Percentiles rank a stretch among this genome's conserved stretches.
phyloP scores from a whole-genome alignment of 108 stramenopile genomes.

The Cylindrotheca closterium region DNA sequence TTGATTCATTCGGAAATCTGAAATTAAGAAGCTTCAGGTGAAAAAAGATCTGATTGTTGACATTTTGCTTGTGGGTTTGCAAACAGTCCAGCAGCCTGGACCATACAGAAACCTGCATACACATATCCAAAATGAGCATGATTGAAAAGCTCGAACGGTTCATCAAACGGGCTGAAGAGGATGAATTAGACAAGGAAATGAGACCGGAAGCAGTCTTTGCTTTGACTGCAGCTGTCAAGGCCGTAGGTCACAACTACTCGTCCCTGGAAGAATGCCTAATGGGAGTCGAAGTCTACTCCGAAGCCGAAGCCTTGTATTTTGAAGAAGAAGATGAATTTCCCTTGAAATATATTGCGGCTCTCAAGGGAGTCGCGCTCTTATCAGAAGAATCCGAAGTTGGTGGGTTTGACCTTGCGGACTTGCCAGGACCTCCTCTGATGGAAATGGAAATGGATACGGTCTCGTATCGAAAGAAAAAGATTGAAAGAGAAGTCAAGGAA shows the following conservation, averaged over 20 bases:
- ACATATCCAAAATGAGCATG: neutral
- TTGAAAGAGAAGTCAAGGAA: constrained; percentile 1
- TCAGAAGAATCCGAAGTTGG: neutral
- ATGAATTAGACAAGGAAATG: neutral
- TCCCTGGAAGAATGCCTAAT: neutral
- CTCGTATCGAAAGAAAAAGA: neutral
- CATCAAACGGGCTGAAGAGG: neutral
- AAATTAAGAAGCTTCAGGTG: too few species aligned
- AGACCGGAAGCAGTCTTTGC: neutral
- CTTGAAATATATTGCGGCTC: neutral
- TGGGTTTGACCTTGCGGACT: neutral
- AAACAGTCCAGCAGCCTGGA: too few species aligned
- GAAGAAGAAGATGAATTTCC: neutral
- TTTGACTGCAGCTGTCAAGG: neutral
- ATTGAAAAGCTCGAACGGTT: neutral
- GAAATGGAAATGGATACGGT: neutral
- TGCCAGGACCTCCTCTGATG: neutral
- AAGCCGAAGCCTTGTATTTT: neutral
- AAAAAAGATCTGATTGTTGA: too few species aligned
- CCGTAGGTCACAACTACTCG: neutral
- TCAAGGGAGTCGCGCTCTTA: neutral
- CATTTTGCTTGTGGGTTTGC: too few species aligned
- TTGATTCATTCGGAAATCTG: too few species aligned
- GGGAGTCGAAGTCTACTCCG: neutral
- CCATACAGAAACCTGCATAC: too few species aligned